Conservation (phyloP, 495 filamentous ascomycete species). For the Hyphodiscus hymeniophilus region DNA sequence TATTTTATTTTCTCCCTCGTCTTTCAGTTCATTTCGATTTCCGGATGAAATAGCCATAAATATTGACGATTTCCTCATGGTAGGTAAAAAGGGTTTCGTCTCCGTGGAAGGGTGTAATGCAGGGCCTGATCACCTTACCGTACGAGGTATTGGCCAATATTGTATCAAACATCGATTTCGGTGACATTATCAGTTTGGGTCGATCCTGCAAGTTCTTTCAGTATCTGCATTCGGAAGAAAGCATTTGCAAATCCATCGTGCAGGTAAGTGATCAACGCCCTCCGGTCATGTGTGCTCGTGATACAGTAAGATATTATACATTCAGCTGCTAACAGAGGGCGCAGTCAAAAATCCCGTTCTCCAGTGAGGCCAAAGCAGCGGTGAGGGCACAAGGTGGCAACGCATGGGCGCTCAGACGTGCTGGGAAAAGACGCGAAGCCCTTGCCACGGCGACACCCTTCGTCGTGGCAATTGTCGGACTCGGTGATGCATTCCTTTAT, state of each 20-base stretch:
- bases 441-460: slow-evolving; percentile 56
- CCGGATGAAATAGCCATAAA: no score
- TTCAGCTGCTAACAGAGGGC: slow-evolving; percentile 17
- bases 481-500: slow-evolving; percentile 55
- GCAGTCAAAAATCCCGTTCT: slow-evolving; percentile 47
- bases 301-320: slow-evolving; percentile 2
- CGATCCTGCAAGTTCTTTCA: slow-evolving; percentile 45
- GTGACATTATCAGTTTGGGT: slow-evolving; percentile 41
- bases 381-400: slow-evolving; percentile 32
- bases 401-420: slow-evolving; percentile 46
- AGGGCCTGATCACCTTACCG: slow-evolving; percentile 33
- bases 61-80: no score
- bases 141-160: slow-evolving; percentile 59
- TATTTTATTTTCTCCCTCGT: no score
- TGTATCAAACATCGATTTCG: slow-evolving; percentile 41
- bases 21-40: no score
- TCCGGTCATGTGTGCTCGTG: slow-evolving; percentile 6
- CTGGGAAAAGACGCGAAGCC: slow-evolving; percentile 54
- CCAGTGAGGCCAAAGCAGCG: slow-evolving; percentile 50
- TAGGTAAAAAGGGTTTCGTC: no score
- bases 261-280: slow-evolving; percentile 5
- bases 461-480: slow-evolving; percentile 48
- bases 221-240: slow-evolving; percentile 47
- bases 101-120: slow-evolving; percentile 9
- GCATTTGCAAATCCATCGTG: slow-evolving; percentile 37